Evolutionary conservation across 2,329 filamentous ascomycete species (phyloP).

Genomic region (Ophiostoma novo-ulmi): DNA sequence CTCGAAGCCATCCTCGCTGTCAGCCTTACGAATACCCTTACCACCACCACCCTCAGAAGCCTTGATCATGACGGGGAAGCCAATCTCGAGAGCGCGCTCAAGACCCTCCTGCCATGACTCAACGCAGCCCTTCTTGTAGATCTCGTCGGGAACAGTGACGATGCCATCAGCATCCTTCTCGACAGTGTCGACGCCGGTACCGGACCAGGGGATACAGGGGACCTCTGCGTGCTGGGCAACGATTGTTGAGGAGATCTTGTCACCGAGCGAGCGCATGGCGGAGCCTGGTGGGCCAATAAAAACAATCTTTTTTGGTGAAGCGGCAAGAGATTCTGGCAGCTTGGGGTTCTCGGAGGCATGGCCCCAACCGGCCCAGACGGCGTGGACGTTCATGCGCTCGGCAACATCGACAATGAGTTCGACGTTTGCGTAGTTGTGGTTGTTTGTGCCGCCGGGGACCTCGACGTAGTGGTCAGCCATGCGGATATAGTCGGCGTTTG

Average conservation of each 20-base stretch:
- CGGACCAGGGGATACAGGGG: slow-evolving; percentile 99
- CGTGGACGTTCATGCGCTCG: slow-evolving; percentile 96
- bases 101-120: slow-evolving; percentile 86
- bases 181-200: slow-evolving; percentile 81
- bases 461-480: slow-evolving; percentile 99
- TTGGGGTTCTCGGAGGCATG: slow-evolving; percentile 99
- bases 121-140: slow-evolving; percentile 90
- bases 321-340: slow-evolving; percentile 89
- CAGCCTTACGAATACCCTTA: slow-evolving; percentile 97
- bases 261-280: slow-evolving; percentile 96
- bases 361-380: slow-evolving; percentile 98
- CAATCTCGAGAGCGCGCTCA: slow-evolving; percentile 78
- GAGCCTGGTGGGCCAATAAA: slow-evolving; percentile 98
- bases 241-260: slow-evolving; percentile 99
- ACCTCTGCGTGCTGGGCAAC: slow-evolving; percentile 95
- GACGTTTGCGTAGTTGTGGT: slow-evolving; percentile 99
- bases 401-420: slow-evolving; percentile 98
- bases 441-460: slow-evolving; percentile 97
- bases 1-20: slow-evolving; percentile 77
- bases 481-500: slow-evolving; percentile 98
- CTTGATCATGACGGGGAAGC: slow-evolving; percentile 99
- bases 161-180: slow-evolving; percentile 74
- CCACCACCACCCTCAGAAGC: slow-evolving; percentile 99
- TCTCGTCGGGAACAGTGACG: slow-evolving; percentile 79
- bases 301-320: slow-evolving; percentile 96